Evolutionary conservation across 768 basidiomycete genomes (phyloP).

Genomic region (Agrocybe praecox): DNA sequence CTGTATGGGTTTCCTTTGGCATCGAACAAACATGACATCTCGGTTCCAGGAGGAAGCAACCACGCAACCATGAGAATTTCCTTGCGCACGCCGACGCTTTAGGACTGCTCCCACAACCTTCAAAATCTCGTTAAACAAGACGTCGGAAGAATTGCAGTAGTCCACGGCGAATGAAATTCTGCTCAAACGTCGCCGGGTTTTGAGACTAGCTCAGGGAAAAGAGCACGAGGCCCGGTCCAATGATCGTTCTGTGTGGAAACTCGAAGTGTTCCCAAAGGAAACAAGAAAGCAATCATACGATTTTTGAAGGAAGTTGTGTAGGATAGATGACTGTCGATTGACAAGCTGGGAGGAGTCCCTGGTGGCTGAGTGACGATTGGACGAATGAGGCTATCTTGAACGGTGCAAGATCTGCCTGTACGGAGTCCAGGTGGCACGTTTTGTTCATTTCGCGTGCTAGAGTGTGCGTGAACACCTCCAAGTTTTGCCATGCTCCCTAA

Average conservation of each 20-base stretch:
- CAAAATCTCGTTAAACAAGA: slow-evolving; percentile 16
- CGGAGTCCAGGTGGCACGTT: slow-evolving; percentile 20
- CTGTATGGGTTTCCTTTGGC: slow-evolving; percentile 30
- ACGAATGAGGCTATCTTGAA: slow-evolving; percentile 17
- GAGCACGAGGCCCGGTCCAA: slow-evolving; percentile 44
- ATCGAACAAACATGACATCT: slow-evolving; percentile 6
- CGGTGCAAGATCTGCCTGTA: slow-evolving; percentile 18
- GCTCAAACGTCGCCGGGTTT: slow-evolving; percentile 57
- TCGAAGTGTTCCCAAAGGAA: slow-evolving; percentile 12
- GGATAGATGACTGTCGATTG: not conserved
- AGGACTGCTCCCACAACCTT: slow-evolving; percentile 38
- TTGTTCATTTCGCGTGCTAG: slow-evolving; percentile 3
- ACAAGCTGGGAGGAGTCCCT: slow-evolving; percentile 15
- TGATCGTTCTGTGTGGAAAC: slow-evolving; percentile 38
- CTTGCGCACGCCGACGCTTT: slow-evolving; percentile 55
- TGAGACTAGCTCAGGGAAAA: slow-evolving; percentile 34
- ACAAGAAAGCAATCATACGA: slow-evolving; percentile 3
- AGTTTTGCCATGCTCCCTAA: slow-evolving; percentile 19
- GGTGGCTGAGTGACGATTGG: slow-evolving; percentile 25
- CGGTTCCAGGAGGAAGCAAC: slow-evolving; percentile 13
- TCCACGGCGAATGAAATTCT: slow-evolving; percentile 55
- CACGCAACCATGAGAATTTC: slow-evolving; percentile 57
- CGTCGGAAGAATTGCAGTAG: slow-evolving; percentile 29
- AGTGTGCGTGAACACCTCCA: slow-evolving; percentile 47
- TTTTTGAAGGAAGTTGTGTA: slow-evolving; percentile 8